Base-by-base conservation (phyloP, 2,329 filamentous ascomycete species). In the Raffaelea ambrosiae region DNA sequence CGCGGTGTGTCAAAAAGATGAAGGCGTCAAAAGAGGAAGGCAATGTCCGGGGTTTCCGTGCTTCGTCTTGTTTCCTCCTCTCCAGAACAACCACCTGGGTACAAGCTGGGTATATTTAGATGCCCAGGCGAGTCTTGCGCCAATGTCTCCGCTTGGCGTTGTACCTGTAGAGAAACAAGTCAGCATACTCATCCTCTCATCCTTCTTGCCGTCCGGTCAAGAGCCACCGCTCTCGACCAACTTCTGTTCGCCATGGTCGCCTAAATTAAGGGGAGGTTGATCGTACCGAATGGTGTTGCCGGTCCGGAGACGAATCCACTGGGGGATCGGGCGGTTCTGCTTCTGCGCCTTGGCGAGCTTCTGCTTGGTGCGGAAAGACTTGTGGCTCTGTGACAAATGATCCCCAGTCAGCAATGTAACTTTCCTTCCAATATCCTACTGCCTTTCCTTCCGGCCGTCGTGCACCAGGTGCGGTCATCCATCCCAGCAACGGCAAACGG, bases 331-430 rank as follows among this genome's bases (percentile, higher is more conserved):
- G 72, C 93, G 86, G 86, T 98, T 98, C 82, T 97, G 91, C 84
- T 95, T 97, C 83, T 97, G 91, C 71, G 93, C 93, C 83, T 91
- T 96, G 71, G 93, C 93, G 79, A 98, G 89, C 93, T 98, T 98
- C 77, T 94, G 86, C 90, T 98, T 98, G 77, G 90, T 96, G 73
- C 90, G 87, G 89, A 98, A 98, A 71, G 90, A 88, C 86, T 98
- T 98, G 81, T 98, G 89, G 85, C 86, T 91, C 91, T 97, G 72
- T 69, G 51, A 54, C 49, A 39, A 26, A 46, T 47, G 50, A 29
- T 29, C 26, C 13, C 26, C 26, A 29, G 26, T n/a, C 26, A 29
- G 26, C 26, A 29, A 29, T 13, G 26, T 29, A 7, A 29, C 13
- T 13, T 13, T 29, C 26, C 26, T 29, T 7, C 26, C 26, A 13